A percentile compares a stretch with the other conserved stretches of the same genome.
These are phyloP conservation scores for Striga hermonthica DNA, from an alignment of 305 asterid species.

Conservation along the genomic window DNA sequence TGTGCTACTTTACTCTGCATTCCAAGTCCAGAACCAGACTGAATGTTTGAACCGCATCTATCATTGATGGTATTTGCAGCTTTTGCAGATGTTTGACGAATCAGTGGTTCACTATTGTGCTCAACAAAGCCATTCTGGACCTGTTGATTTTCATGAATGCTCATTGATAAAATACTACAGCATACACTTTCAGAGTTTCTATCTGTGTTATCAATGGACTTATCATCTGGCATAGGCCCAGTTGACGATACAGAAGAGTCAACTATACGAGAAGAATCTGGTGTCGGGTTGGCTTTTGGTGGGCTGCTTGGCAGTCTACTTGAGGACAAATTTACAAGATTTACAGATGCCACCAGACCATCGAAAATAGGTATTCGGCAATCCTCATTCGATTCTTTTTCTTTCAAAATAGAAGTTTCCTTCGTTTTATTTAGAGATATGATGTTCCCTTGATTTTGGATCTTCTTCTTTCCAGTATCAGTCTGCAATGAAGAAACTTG, in stretches of 20 bases:
- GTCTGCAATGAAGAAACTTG: slow-evolving; percentile 40
- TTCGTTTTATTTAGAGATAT: slow-evolving; percentile 42
- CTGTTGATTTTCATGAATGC: slow-evolving; percentile 43
- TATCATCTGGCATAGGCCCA: slow-evolving; percentile 36
- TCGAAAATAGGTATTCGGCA: slow-evolving; percentile 31
- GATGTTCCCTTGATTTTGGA: slow-evolving; percentile 40
- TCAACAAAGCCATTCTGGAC: slow-evolving; percentile 37
- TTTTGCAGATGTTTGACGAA: slow-evolving; percentile 38
- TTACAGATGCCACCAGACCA: slow-evolving; percentile 34
- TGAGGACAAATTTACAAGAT: slow-evolving; percentile 30
- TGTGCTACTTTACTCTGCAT: slow-evolving; percentile 32
- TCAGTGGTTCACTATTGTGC: slow-evolving; percentile 36
- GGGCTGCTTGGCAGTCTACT: slow-evolving; percentile 34
- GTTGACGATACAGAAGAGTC: slow-evolving; percentile 40
- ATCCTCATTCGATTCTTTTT: slow-evolving; percentile 38
- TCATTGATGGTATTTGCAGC: slow-evolving; percentile 35
- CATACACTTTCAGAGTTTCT: slow-evolving; percentile 37
- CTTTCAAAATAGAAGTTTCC: slow-evolving; percentile 35
- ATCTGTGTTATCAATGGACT: slow-evolving; percentile 33
- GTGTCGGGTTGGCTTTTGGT: slow-evolving; percentile 39
- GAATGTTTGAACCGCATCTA: slow-evolving; percentile 24
- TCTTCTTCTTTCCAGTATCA: slow-evolving; percentile 40
- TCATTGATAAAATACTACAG: slow-evolving; percentile 46
- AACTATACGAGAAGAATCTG: slow-evolving; percentile 29
- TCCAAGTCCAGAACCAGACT: slow-evolving; percentile 40